Evolutionary conservation across 2,329 filamentous ascomycete species (phyloP), one percentile per base, ranked within the genome.

Genomic region (Trichoderma sp.): DNA sequence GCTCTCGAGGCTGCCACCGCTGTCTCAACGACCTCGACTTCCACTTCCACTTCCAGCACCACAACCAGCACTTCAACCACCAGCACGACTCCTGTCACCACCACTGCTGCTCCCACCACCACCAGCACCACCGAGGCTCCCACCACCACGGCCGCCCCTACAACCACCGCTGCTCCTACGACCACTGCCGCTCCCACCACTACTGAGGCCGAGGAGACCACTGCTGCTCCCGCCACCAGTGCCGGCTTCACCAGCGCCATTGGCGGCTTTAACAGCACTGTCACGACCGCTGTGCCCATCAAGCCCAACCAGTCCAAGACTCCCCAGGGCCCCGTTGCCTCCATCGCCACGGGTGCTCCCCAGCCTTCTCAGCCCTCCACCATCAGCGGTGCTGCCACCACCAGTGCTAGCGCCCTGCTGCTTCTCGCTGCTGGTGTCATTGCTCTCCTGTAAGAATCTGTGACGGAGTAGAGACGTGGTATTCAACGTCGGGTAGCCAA

Each of bases 1-100:
- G 80, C 84, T 71, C 81, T 83, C 30, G 76, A 82, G 66, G 75
- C 79, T 56, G 77, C 80, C 11, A 78, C 77, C 13, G 74, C 79
- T 30, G 74, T 74, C 59, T 69, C 75, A 8, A 71, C 77, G 56
- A 74, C 75, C 59, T 75, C 77, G 39, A 71, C 77, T 26, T 75
- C 77, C 28, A 71, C 74, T 46, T 70, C 68, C 24, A 68, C 73
- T 26, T 26, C 26, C 26, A 26, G 26, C 26, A 72, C 71, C 60
- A 72, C 73, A n/a, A 67, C 70, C 34, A 66, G 46, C 49, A 69
- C 72, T 18, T 66, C 74, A 11, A 73, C 72, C 69, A 73, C 76
- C 30, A 73, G 75, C 61, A 74, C 76, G 60, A 76, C 76, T 39
- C 76, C 77, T 16, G 39, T 37, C 52, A 73, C 74, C 59, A 75